These are phyloP conservation scores for Sechiopsis laciniata DNA, from an alignment of 306 rosid genomes.

Conservation along the genomic window DNA sequence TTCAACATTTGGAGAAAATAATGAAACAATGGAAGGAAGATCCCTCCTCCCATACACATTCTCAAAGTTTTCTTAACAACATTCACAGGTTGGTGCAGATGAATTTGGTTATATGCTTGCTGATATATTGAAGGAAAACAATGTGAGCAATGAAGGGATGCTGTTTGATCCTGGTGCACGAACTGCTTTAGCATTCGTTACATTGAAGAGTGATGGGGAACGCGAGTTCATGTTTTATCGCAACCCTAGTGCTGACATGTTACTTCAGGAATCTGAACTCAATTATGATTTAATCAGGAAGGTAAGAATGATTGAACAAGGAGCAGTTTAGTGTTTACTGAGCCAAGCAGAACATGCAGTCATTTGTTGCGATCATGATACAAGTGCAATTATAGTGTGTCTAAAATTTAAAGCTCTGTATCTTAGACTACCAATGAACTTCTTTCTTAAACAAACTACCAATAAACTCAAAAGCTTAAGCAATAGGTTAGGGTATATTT, in stretches of 20 bases:
- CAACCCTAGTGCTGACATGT: conserved; percentile 97
- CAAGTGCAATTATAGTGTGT: neutral
- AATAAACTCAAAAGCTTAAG: neutral
- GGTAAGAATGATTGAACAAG: conserved; percentile 33
- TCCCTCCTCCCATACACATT: neutral
- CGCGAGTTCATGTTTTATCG: conserved; percentile 99
- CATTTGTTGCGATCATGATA: neutral
- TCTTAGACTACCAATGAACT: neutral
- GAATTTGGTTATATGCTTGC: conserved; percentile 98
- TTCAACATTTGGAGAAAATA: conserved; percentile 4
- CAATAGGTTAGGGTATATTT: too few relatives aligned
- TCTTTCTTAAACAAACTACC: neutral
- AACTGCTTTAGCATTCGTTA: conserved; percentile 96
- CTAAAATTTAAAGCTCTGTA: neutral
- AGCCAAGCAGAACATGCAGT: neutral
- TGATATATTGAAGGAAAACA: conserved; percentile 74
- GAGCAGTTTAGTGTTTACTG: neutral
- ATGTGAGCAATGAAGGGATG: conserved; percentile 75
- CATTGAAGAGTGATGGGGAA: conserved; percentile 77
- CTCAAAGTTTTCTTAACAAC: conserved; percentile 19
- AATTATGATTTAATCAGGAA: conserved; percentile 65
- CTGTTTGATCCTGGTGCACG: conserved; percentile 91
- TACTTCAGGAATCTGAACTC: conserved; percentile 75
- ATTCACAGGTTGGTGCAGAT: conserved; percentile 83
- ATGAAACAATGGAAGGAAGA: neutral